phyloP scores from a whole-genome alignment of 148 eudicot species.

The Nepenthes mirabilis region DNA sequence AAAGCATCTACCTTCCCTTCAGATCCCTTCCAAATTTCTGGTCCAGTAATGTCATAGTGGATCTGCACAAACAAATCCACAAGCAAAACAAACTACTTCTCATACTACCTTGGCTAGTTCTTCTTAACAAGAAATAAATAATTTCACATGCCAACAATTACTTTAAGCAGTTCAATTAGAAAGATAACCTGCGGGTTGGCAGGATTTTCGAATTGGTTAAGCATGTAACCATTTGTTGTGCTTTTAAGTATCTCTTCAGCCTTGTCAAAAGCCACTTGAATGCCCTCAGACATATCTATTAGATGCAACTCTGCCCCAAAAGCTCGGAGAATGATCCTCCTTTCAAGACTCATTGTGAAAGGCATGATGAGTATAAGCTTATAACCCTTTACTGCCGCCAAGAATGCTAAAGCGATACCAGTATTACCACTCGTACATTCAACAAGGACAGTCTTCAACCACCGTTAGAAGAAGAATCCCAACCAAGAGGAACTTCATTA shows the following conservation, averaged over 20 bases:
- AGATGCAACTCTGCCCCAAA: conserved; percentile 68
- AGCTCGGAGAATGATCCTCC: conserved; percentile 55
- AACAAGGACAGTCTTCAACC: conserved; percentile 55
- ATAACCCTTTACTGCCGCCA: conserved; percentile 81
- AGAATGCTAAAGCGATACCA: conserved; percentile 76
- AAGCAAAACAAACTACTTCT: background rate
- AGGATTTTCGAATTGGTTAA: conserved; percentile 63
- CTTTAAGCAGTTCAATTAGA: background rate
- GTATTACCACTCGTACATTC: conserved; percentile 84
- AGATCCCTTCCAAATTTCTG: conserved; percentile 77
- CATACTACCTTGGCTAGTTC: background rate
- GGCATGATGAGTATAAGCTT: conserved; percentile 69
- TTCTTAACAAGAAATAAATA: background rate
- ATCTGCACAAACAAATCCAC: conserved; percentile 23
- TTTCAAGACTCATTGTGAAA: conserved; percentile 40
- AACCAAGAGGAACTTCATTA: background rate
- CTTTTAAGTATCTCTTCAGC: conserved; percentile 40
- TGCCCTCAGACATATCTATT: conserved; percentile 33
- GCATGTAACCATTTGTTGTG: conserved; percentile 49
- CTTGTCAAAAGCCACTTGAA: conserved; percentile 32
- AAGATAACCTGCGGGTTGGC: conserved; percentile 67
- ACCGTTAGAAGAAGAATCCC: conserved; percentile 1
- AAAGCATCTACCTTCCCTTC: conserved; percentile 58
- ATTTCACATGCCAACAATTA: background rate
- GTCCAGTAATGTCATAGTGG: conserved; percentile 85